Evolutionary conservation across 768 basidiomycete genomes (phyloP), one percentile per base, ranked within the genome.

Genomic region (Russula virescens): DNA sequence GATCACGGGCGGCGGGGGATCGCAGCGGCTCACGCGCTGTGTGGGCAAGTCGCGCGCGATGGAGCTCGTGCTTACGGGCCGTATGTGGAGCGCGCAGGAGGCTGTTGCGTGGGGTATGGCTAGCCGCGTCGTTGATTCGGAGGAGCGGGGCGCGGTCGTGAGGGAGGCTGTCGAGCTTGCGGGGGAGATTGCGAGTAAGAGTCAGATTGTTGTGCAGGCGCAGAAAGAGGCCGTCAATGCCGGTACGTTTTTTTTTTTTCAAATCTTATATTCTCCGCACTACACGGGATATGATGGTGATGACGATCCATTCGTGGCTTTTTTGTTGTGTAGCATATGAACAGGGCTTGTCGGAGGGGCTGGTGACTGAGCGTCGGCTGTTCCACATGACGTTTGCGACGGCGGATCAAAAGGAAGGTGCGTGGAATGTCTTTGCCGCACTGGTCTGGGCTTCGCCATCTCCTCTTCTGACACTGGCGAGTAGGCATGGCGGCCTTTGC

Each of bases 321-420:
- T 25, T 54, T 23, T 19, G 19, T 23, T 68, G n/a, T n/a, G n/a
- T n/a, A 84, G 95, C 93, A 23, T 89, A 86, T 67, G 94, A 99
- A 69, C 73, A 92, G 67, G 80, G 83, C 7, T 80, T 99, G 49
- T 75, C 81, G 5, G 90, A 97, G 70, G 97, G 96, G 0, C 73
- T 98, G 68, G 80, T 85, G 62, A 87, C 93, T 67, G 97, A 98
- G 75, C 81, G 94, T 64, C 80, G 93, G 65, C 76, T 94, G 47
- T 98, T 98, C 87, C 90, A 98, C 68, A 80, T 84, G 45, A 76
- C 94, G 62, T 98, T 99, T 69, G 94, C 94, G 5, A 97, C 97
- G 19, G 83, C 87, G 57, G 94, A 96, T 73, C 94, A 95, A 76
- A 95, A 95, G 78, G 94, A 96, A 77, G 94, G 93, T 88, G 69